Percentiles rank a stretch among this genome's conserved stretches.
Conservation (phyloP, 1,284 basidiomycete genomes). For the Rhodofomes roseus region DNA sequence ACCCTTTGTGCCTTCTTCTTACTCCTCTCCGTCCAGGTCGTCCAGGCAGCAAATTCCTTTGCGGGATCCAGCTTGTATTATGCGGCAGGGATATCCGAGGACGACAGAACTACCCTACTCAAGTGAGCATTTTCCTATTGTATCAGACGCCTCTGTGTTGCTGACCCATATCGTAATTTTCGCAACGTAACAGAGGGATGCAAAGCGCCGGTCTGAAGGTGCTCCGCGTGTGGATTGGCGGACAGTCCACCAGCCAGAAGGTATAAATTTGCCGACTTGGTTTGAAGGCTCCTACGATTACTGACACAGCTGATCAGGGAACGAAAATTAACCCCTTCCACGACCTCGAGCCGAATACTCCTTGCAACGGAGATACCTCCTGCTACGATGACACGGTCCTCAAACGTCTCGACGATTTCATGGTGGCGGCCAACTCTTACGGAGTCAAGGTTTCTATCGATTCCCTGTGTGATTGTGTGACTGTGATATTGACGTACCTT, state of each 20-base stretch:
- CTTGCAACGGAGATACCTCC: slow-evolving; percentile 26
- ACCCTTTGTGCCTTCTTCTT: no score
- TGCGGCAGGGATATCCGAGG: slow-evolving; percentile 25
- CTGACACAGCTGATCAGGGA: slow-evolving; percentile 15
- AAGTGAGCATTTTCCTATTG: slow-evolving; percentile 13
- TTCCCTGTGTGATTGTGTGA: background rate
- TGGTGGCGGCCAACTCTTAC: slow-evolving; percentile 31
- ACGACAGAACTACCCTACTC: slow-evolving; percentile 23
- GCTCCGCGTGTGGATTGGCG: slow-evolving; percentile 32
- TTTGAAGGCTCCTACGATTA: background rate
- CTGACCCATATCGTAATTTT: background rate
- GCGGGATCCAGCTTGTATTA: slow-evolving; percentile 32
- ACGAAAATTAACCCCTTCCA: slow-evolving; percentile 27
- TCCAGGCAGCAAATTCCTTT: slow-evolving; percentile 25
- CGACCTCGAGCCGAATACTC: slow-evolving; percentile 30
- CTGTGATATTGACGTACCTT: background rate
- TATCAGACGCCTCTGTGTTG: background rate
- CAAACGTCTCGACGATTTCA: slow-evolving; percentile 35
- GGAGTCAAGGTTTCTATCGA: slow-evolving; percentile 30
- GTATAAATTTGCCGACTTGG: slow-evolving; percentile 1
- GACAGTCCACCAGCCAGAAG: slow-evolving; percentile 25
- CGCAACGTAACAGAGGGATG: slow-evolving; percentile 20
- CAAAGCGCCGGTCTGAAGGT: slow-evolving; percentile 30
- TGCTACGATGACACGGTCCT: slow-evolving; percentile 38
- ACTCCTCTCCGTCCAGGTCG: no score